Evolutionary conservation across 148 eudicot genomes (phyloP).

Genomic region (Vaccinium myrtillus): DNA sequence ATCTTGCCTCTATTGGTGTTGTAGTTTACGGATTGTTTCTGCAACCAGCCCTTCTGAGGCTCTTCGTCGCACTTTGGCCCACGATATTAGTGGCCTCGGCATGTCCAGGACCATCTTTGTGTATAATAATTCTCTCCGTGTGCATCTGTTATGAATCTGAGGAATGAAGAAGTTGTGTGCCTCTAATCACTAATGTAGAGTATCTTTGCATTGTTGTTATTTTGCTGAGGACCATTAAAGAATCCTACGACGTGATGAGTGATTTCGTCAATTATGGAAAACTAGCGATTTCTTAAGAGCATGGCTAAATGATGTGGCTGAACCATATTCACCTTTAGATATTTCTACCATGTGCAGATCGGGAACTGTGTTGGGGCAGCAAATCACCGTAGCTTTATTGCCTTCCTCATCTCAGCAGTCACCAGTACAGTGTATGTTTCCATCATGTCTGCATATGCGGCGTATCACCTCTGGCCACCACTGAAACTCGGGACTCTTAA

Average conservation of each 20-base stretch:
- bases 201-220: neutral
- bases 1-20: neutral
- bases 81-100: neutral
- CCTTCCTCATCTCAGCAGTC: conserved; percentile 73
- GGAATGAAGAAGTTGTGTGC: neutral
- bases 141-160: neutral
- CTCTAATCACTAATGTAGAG: neutral
- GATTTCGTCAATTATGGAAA: neutral
- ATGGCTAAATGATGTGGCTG: neutral
- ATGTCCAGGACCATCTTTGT: neutral
- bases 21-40: neutral
- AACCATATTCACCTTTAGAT: neutral
- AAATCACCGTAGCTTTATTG: conserved; percentile 67
- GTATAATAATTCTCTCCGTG: neutral
- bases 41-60: neutral
- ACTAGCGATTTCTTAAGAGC: neutral
- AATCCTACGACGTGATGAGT: neutral
- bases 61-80: neutral
- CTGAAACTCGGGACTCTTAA: conserved; percentile 22
- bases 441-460: conserved; percentile 52
- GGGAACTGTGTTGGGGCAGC: conserved; percentile 96
- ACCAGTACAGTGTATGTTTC: conserved; percentile 62
- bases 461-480: conserved; percentile 54
- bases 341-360: conserved; percentile 50
- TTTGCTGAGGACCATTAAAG: neutral